Conservation (phyloP, 345 rosid species). For the Rubroshorea leprosula region DNA sequence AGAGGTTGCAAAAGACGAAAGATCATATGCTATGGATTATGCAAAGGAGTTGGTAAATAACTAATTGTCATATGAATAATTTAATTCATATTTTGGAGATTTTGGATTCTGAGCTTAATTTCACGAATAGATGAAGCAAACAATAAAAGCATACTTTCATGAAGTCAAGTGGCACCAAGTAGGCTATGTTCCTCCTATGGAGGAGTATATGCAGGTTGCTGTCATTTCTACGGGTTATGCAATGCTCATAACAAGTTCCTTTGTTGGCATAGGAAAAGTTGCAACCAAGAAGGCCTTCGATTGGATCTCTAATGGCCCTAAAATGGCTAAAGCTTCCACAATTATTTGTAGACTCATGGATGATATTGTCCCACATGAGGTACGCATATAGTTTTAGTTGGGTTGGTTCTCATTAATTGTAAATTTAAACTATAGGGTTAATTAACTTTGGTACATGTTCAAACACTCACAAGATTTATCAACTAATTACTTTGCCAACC, state of each 20-base stretch:
- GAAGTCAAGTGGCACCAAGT: constrained; percentile 31
- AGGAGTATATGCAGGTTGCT: constrained; percentile 30
- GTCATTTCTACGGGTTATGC: constrained; percentile 1
- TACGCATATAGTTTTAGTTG: background rate
- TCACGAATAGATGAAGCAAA: constrained; percentile 19
- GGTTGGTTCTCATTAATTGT: background rate
- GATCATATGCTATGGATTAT: constrained; percentile 8
- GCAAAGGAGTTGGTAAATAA: constrained; percentile 30
- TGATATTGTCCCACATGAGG: constrained; percentile 17
- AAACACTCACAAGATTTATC: too few species aligned
- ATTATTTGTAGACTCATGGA: constrained; percentile 24
- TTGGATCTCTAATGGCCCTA: constrained; percentile 17
- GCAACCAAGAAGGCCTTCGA: constrained; percentile 14
- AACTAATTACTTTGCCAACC: too few species aligned
- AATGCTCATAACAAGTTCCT: constrained; percentile 6
- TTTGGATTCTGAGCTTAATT: background rate
- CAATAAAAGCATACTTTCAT: constrained; percentile 3
- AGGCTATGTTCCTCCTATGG: constrained; percentile 14
- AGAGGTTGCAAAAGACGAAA: constrained; percentile 15
- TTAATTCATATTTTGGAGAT: background rate
- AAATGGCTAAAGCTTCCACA: constrained; percentile 15
- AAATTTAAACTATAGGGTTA: background rate
- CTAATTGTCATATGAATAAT: background rate
- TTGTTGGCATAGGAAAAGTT: constrained; percentile 25
- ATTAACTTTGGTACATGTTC: background rate